Base-by-base conservation (phyloP, 2,329 filamentous ascomycete species). In the Aureobasidium sp. region DNA sequence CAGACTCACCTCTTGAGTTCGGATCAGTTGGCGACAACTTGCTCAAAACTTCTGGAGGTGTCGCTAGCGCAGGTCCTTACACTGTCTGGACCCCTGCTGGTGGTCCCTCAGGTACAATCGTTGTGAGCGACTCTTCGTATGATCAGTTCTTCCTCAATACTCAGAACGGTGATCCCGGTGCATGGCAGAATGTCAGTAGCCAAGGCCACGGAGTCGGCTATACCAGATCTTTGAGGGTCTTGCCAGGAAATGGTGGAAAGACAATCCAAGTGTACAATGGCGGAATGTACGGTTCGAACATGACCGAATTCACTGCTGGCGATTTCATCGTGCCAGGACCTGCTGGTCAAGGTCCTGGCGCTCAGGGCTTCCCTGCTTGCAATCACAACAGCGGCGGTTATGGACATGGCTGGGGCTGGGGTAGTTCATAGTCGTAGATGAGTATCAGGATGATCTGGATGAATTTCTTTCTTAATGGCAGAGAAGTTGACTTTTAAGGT, bases 11-110 rank as follows among this genome's bases (percentile, higher is more conserved):
- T 0, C 73, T 78, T 60, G 70, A 73, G n/a, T 83, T 83, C 67
- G 71, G 75, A 57, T 67, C 72, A 8, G 75, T 73, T 3, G 69
- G 72, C 2, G 76, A 74, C 25, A 68, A 72, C 25, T 70, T 73
- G 21, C 71, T 83, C 15, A 70, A 74, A 30, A 73, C 77, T 0
- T 76, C 72, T 0, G 77, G 78, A 60, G 78, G 76, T 15, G 77
- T 75, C 10, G 75, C 81, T 0, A 74, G 68, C 1, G 75, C 76
- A 9, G 78, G 76, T 2, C 81, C 81, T 0, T 83, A 83, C 65
- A 76, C 79, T 0, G 77, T 81, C 3, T 83, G 80, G 80, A 80
- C 74, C 8, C 71, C 77, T 0, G 75, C 75, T 8, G 80, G 80
- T 16, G 75, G 75, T n/a, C 58, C 63, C 3, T 72, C 77, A 59